Conservation (phyloP, 1,139 yeast species). For the Yamadazyma jaroonii region DNA sequence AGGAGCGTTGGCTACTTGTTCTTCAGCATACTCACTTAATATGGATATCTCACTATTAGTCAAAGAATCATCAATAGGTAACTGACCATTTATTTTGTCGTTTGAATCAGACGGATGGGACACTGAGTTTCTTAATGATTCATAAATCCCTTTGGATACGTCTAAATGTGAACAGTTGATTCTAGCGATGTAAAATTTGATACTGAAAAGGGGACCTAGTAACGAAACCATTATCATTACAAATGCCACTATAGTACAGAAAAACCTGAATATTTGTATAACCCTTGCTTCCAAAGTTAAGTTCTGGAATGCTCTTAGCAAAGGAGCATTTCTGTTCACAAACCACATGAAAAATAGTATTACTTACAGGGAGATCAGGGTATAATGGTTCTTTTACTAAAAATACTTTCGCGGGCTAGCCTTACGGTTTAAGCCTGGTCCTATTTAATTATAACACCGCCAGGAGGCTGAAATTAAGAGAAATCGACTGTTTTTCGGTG, state of each 20-base stretch:
- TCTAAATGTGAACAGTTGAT: conserved; percentile 51
- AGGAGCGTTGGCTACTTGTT: conserved; percentile 50
- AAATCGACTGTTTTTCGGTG: too few species aligned
- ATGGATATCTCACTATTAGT: conserved; percentile 52
- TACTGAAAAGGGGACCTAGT: conserved; percentile 26
- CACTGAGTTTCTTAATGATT: conserved; percentile 40
- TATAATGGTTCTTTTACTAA: too few species aligned
- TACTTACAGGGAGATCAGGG: too few species aligned
- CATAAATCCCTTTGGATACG: conserved; percentile 50
- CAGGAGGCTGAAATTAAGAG: too few species aligned
- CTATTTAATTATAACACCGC: too few species aligned
- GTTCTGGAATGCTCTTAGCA: conserved; percentile 21
- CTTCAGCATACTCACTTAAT: conserved; percentile 44
- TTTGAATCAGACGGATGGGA: conserved; percentile 14
- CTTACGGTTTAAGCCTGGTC: too few species aligned
- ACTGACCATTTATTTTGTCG: conserved; percentile 8
- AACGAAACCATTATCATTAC: conserved; percentile 23
- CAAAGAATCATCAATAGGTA: conserved; percentile 35
- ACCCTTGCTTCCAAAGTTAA: conserved; percentile 29
- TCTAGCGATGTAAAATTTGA: conserved; percentile 31
- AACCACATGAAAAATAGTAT: too few species aligned
- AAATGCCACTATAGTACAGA: conserved; percentile 20
- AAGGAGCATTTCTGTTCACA: too few species aligned
- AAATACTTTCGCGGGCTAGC: too few species aligned
- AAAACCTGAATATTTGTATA: conserved; percentile 29